Percentiles rank a stretch among this genome's conserved stretches.
Evolutionary conservation across 257 asterid genomes (phyloP).

Genomic region (Rubia yunnanensis): DNA sequence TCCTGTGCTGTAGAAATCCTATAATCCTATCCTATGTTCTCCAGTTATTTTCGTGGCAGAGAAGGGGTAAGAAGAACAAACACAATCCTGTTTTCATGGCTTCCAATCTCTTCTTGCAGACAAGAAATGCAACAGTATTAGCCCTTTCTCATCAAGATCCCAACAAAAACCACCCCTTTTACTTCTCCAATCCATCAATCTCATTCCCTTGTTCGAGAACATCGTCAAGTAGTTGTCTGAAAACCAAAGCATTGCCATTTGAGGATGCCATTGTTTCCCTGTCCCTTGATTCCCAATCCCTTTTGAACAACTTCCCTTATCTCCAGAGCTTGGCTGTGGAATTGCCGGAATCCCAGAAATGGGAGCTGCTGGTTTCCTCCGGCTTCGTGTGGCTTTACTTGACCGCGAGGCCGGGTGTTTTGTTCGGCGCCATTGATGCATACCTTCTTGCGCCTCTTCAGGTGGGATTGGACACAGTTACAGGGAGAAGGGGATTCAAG

Average conservation of each 20-base stretch:
- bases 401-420: conserved; percentile 91
- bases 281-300: conserved; percentile 30
- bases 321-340: conserved; percentile 30
- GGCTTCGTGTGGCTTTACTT: conserved; percentile 74
- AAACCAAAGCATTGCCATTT: conserved; percentile 32
- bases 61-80: not conserved
- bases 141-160: not conserved
- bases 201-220: not conserved
- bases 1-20: not conserved
- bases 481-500: conserved; percentile 68
- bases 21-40: not conserved
- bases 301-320: conserved; percentile 33
- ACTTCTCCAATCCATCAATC: conserved; percentile 5
- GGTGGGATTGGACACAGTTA: conserved; percentile 53
- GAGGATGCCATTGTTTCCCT: conserved; percentile 12
- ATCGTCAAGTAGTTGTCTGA: not conserved
- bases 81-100: conserved; percentile 34
- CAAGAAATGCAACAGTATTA: conserved; percentile 20
- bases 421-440: conserved; percentile 79
- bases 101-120: conserved; percentile 41
- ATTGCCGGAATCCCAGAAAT: conserved; percentile 48
- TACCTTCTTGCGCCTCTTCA: conserved; percentile 81
- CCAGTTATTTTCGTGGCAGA: not conserved
- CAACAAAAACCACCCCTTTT: not conserved
- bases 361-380: conserved; percentile 42